These are phyloP conservation scores for Neofusicoccum ribis DNA, from an alignment of 2,329 filamentous ascomycete genomes.

Conservation along the genomic window DNA sequence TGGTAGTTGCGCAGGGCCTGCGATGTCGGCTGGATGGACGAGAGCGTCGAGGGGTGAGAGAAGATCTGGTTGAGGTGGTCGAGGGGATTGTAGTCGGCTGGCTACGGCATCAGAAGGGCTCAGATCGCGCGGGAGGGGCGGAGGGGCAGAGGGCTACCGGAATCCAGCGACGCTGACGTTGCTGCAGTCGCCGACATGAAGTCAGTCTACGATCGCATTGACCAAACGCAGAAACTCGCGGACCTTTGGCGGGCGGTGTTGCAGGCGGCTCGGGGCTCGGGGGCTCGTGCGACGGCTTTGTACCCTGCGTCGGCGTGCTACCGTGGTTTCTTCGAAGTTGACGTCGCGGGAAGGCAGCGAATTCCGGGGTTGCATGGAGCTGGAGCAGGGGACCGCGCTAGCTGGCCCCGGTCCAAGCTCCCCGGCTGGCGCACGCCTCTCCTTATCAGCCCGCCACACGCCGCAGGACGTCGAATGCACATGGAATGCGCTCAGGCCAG, in stretches of 20 bases:
- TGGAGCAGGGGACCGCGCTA: conserved; percentile 15
- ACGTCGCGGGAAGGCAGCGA: conserved; percentile 10
- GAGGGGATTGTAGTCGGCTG: conserved; percentile 87
- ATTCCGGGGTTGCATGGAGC: conserved; percentile 17
- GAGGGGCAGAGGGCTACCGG: conserved; percentile 31
- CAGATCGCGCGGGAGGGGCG: neutral
- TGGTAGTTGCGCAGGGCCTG: conserved; percentile 72
- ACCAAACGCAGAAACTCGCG: conserved; percentile 23
- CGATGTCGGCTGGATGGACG: conserved; percentile 74
- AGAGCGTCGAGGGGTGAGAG: conserved; percentile 80
- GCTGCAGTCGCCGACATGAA: conserved; percentile 33
- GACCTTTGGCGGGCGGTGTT: conserved; percentile 1
- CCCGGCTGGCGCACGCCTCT: neutral
- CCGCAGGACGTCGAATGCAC: too few species aligned
- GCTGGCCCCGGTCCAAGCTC: conserved; percentile 8
- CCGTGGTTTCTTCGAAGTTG: conserved; percentile 9
- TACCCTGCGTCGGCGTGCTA: conserved; percentile 4
- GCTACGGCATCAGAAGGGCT: conserved; percentile 18
- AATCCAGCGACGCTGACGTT: conserved; percentile 38
- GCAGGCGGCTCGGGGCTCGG: neutral
- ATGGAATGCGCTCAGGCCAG: too few species aligned
- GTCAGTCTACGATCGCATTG: conserved; percentile 37
- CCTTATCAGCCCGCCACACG: neutral
- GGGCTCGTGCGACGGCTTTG: neutral
- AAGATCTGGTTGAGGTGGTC: conserved; percentile 93